Base-by-base conservation (phyloP, 2,329 filamentous ascomycete genomes). In the Colletotrichum sp. region DNA sequence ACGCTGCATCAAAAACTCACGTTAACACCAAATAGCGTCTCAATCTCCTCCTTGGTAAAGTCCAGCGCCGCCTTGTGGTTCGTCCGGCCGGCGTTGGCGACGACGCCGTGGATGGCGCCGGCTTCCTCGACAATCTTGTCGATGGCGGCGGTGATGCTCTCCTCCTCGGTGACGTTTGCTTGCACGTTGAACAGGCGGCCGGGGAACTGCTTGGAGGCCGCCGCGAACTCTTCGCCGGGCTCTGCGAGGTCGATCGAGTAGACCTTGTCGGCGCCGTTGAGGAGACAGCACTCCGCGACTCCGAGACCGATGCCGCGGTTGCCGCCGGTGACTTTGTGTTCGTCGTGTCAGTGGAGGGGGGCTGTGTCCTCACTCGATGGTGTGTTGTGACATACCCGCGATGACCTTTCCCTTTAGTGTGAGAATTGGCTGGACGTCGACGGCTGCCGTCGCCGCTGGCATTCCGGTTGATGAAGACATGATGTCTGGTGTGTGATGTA, bases 31-130 rank as follows among this genome's bases (percentile, higher is more conserved):
- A 76, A 77, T 6, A 75, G 80, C 83, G 70, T 83, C 66, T 79
- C 75, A 11, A 79, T 66, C 68, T 79, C 76, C 4, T 76, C 78
- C n/a, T 74, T 70, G 24, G 70, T 76, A 59, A 79, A 89, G 29
- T 89, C 86, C 8, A 89, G 78, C 0, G 87, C 87, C 3, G 87
- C 78, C 77, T 89, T 88, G 75, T 89, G 87, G 76, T 88, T 87
- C 15, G 87, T 89, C 16, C 84, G 80, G 16, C 87, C 87, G 0
- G 87, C 87, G 72, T 89, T 89, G 29, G 83, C 84, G 4, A 89
- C 86, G 81, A 90, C 86, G 15, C 87, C 87, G 70, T 88, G 84
- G 9, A 88, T 75, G 6, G 80, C 83, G 6, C 86, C 87, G 0
- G 81, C 81, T 65, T 87, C 82, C 12, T 77, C 76, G 4, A 89